These are phyloP conservation scores for Scorias spongiosa DNA, from an alignment of 2,329 filamentous ascomycete species.

Conservation along the genomic window DNA sequence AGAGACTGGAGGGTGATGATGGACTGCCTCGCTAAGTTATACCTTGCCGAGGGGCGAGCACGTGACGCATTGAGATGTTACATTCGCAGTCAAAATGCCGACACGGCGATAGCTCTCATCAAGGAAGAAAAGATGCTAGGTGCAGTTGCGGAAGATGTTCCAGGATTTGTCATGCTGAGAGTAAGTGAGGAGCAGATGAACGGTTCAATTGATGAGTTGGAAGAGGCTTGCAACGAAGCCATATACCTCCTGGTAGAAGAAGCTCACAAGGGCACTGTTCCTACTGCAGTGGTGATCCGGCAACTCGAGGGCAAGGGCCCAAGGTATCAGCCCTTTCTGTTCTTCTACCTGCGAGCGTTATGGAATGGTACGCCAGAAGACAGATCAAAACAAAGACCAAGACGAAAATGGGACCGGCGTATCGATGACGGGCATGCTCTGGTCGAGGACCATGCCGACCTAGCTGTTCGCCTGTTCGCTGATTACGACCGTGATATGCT, in stretches of 20 bases:
- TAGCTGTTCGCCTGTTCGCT: conserved; percentile 75
- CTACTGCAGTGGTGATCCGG: conserved; percentile 58
- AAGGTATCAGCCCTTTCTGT: conserved; percentile 56
- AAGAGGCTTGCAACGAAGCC: conserved; percentile 66
- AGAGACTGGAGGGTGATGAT: conserved; percentile 83
- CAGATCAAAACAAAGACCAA: conserved; percentile 12
- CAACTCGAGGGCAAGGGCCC: conserved; percentile 54
- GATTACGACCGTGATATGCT: conserved; percentile 65
- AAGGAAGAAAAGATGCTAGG: conserved; percentile 81
- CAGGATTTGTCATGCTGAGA: conserved; percentile 74
- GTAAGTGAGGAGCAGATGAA: conserved; percentile 56
- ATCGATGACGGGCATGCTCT: conserved; percentile 47
- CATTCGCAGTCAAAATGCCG: conserved; percentile 80
- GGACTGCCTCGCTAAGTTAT: conserved; percentile 69
- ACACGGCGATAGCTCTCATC: conserved; percentile 75
- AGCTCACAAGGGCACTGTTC: conserved; percentile 74
- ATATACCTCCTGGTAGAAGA: conserved; percentile 80
- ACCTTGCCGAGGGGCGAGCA: conserved; percentile 65
- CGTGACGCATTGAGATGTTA: conserved; percentile 78
- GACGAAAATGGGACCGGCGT: conserved; percentile 10
- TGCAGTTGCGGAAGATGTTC: conserved; percentile 76
- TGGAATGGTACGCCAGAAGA: conserved; percentile 47
- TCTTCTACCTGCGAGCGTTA: conserved; percentile 77
- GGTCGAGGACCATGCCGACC: conserved; percentile 70
- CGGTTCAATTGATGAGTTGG: conserved; percentile 55